Evolutionary conservation across 2,329 filamentous ascomycete genomes (phyloP), one percentile per base, ranked within the genome.

Genomic region (Penicillium janthinellum): DNA sequence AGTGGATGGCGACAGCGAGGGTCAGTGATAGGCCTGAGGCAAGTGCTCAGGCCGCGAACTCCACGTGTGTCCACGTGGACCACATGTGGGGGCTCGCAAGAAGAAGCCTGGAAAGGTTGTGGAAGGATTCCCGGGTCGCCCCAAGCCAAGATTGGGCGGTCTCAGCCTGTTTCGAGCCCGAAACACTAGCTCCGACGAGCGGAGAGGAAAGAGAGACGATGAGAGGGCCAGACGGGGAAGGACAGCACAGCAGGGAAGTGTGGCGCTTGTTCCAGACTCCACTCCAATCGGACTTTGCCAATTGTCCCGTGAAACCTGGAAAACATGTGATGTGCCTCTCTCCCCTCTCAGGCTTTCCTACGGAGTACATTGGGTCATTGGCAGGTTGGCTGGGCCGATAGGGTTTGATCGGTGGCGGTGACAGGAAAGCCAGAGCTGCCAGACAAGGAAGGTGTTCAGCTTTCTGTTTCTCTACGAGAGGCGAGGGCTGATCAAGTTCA

Each of bases 1-100:
- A 28, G 42, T 45, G 3, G 8, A 8, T 14, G 8, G 22, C 17
- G 17, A 44, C 28, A 7, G 28, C 28, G 5, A 6, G 17, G 10
- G 17, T 7, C 17, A 14, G 42, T 49, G 15, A 49, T 35, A 42
- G 38, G 25, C 35, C 39, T 56, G 28, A 41, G 42, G 37, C 54
- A 57, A 49, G 56, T 63, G 64, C 61, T 61, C 58, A 63, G 63
- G 14, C 39, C 31, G 39, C 31, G 41, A 53, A 4, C 62, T 67
- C 72, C 72, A 74, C 72, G 72, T 74, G 72, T 64, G 64, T 65
- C 64, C 72, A 75, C 72, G 72, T 75, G 72, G 64, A 68, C 70
- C 60, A 67, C 71, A 71, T 72, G 68, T 20, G 20, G 68, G 56
- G 68, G 56, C 62, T 69, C 69, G 66, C 63, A 62, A 57, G 56